phyloP scores from a whole-genome alignment of 2,329 filamentous ascomycete genomes.

The Aspergillus ochraceus region DNA sequence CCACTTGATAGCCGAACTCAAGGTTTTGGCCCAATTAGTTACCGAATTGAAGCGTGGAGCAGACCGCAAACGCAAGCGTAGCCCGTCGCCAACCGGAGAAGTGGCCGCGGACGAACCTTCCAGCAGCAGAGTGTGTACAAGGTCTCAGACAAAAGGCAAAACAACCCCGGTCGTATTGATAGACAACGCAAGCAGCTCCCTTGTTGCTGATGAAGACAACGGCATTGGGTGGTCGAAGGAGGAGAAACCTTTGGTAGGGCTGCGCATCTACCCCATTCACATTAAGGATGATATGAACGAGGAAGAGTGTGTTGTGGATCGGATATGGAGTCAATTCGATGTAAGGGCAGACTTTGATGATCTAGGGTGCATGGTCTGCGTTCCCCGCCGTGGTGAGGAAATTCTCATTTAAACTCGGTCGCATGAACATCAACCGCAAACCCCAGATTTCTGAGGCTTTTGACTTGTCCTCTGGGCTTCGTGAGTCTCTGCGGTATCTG shows the following conservation, averaged over 20 bases:
- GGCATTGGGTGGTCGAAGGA: not conserved
- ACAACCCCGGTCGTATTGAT: no score
- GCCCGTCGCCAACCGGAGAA: not conserved
- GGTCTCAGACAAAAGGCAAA: no score
- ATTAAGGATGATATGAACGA: constrained; percentile 78
- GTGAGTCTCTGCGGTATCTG: no score
- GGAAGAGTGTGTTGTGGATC: constrained; percentile 68
- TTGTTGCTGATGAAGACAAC: no score
- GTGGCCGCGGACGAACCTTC: not conserved
- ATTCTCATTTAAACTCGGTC: not conserved
- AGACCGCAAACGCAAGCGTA: constrained; percentile 44
- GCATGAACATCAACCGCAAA: no score
- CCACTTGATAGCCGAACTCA: constrained; percentile 78
- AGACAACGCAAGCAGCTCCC: no score
- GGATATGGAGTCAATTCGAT: constrained; percentile 62
- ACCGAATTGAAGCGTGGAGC: constrained; percentile 48
- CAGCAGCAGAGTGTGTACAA: no score
- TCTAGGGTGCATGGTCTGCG: constrained; percentile 61
- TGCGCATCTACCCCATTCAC: constrained; percentile 87
- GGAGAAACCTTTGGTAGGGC: constrained; percentile 61
- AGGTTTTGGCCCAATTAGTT: constrained; percentile 69
- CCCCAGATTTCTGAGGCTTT: no score
- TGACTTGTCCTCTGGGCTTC: not conserved
- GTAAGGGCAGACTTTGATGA: no score
- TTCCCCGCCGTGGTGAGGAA: not conserved